Conservation (phyloP, 768 basidiomycete species). For the Tricholoma sp. region DNA sequence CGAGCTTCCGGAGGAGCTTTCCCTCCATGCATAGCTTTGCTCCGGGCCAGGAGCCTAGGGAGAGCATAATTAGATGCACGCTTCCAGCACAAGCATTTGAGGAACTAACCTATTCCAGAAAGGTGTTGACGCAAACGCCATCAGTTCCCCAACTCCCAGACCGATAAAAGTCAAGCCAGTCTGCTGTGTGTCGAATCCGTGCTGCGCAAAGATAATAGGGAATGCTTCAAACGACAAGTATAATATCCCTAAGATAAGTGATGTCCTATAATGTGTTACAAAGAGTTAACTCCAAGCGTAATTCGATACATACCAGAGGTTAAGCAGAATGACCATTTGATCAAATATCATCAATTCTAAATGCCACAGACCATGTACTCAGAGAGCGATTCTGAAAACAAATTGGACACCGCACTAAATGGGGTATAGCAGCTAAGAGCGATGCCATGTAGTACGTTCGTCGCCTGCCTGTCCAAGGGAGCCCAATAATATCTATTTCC, state of each 20-base stretch:
- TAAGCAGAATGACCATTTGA: conserved; percentile 67
- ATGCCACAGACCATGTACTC: neutral
- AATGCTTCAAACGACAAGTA: conserved; percentile 63
- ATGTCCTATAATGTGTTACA: conserved; percentile 37
- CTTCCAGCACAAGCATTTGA: neutral
- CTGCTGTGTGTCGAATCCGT: conserved; percentile 44
- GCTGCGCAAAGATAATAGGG: conserved; percentile 47
- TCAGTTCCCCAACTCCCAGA: conserved; percentile 51
- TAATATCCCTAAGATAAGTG: conserved; percentile 54
- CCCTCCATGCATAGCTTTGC: conserved; percentile 34
- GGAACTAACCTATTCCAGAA: conserved; percentile 45
- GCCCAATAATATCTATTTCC: conserved; percentile 52
- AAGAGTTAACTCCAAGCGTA: neutral
- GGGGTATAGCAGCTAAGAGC: conserved; percentile 60
- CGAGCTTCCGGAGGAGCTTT: conserved; percentile 60
- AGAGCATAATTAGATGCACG: conserved; percentile 4
- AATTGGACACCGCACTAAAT: conserved; percentile 50
- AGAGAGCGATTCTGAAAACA: neutral
- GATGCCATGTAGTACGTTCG: conserved; percentile 42
- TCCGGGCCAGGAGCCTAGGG: neutral
- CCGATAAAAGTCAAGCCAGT: conserved; percentile 58
- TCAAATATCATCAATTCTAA: conserved; percentile 61
- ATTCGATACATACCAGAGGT: conserved; percentile 50
- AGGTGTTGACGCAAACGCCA: conserved; percentile 47
- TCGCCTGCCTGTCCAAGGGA: conserved; percentile 48